Conservation (phyloP, 495 filamentous ascomycete species). For the Penicillium verhagenii region DNA sequence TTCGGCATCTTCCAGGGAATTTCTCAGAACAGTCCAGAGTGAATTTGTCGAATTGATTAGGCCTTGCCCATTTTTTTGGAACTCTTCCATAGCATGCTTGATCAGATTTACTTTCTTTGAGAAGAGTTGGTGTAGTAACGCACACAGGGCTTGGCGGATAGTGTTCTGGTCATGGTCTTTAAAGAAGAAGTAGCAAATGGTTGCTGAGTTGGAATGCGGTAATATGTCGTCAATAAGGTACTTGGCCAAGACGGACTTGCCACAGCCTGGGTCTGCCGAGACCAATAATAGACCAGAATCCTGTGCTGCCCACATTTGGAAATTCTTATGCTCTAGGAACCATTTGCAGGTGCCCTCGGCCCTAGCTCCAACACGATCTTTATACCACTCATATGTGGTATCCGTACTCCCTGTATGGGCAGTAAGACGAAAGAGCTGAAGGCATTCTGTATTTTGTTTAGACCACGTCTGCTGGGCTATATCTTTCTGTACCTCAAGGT, state of each 20-base stretch:
- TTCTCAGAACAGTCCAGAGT: slow-evolving; percentile 31
- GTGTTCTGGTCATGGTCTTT: slow-evolving; percentile 28
- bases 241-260: slow-evolving; percentile 39
- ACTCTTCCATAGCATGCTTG: slow-evolving; percentile 22
- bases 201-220: slow-evolving; percentile 3
- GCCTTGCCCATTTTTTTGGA: slow-evolving; percentile 4
- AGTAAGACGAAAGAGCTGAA: slow-evolving; percentile 30
- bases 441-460: slow-evolving; percentile 27
- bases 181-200: slow-evolving; percentile 36
- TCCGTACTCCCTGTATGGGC: too few species aligned
- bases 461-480: slow-evolving; percentile 10
- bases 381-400: too few species aligned
- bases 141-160: slow-evolving; percentile 28
- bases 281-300: slow-evolving; percentile 27
- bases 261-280: slow-evolving; percentile 44
- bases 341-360: slow-evolving; percentile 34
- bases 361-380: slow-evolving; percentile 12
- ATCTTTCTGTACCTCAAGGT: slow-evolving; percentile 15
- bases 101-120: slow-evolving; percentile 18
- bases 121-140: slow-evolving; percentile 32
- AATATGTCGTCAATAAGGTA: slow-evolving; percentile 30
- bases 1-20: slow-evolving; percentile 11
- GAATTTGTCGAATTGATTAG: slow-evolving; percentile 14
- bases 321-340: slow-evolving; percentile 27
- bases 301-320: slow-evolving; percentile 18